phyloP scores from a whole-genome alignment of 2,329 filamentous ascomycete species.

The Beauveria bassiana region DNA sequence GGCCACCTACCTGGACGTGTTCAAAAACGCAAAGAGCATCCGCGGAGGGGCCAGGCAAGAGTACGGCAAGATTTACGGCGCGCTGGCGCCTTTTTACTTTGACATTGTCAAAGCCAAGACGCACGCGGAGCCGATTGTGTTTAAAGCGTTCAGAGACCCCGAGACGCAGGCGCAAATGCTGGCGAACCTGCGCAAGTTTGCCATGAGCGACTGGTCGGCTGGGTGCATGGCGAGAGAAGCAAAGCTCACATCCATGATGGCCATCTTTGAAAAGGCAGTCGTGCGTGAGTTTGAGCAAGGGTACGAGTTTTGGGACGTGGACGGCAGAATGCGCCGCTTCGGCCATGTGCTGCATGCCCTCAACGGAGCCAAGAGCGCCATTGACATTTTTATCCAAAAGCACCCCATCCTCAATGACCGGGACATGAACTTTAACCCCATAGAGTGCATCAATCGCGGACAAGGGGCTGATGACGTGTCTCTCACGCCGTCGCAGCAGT shows the following conservation, averaged over 20 bases:
- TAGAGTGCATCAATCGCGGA: slow-evolving; percentile 68
- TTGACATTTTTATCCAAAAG: slow-evolving; percentile 83
- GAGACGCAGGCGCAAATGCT: slow-evolving; percentile 88
- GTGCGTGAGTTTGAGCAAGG: slow-evolving; percentile 88
- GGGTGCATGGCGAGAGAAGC: slow-evolving; percentile 66
- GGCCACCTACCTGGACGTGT: slow-evolving; percentile 57
- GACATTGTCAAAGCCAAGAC: slow-evolving; percentile 66
- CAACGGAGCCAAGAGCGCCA: slow-evolving; percentile 69
- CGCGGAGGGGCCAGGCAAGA: slow-evolving; percentile 81
- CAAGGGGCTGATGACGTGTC: slow-evolving; percentile 59
- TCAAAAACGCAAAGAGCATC: slow-evolving; percentile 67
- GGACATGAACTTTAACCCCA: slow-evolving; percentile 57
- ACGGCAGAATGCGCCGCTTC: slow-evolving; percentile 82
- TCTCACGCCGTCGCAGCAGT: slow-evolving; percentile 70
- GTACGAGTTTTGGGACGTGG: slow-evolving; percentile 80
- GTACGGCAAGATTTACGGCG: slow-evolving; percentile 85
- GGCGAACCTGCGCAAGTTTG: slow-evolving; percentile 69
- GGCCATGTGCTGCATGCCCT: slow-evolving; percentile 76
- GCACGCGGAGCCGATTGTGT: slow-evolving; percentile 75
- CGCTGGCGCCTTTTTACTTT: slow-evolving; percentile 79
- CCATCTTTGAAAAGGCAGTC: slow-evolving; percentile 84
- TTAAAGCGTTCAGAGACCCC: slow-evolving; percentile 79
- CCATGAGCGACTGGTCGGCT: slow-evolving; percentile 69
- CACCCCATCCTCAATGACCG: slow-evolving; percentile 75
- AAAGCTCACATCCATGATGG: slow-evolving; percentile 65